phyloP scores from a whole-genome alignment of 495 filamentous ascomycete genomes.

The Aspergillus hancockii region DNA sequence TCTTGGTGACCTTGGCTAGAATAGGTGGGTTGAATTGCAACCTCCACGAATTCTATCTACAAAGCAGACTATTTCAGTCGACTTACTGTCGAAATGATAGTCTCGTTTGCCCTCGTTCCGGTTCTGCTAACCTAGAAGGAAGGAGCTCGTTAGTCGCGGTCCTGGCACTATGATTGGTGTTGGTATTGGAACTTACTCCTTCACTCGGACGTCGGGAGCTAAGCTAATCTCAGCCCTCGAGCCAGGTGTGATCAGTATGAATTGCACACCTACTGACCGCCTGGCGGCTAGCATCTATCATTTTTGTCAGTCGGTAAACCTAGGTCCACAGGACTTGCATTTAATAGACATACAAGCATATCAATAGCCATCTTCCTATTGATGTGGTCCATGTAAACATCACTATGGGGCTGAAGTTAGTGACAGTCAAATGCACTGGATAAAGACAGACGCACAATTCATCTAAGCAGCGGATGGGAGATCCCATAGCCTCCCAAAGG shows the following conservation, averaged over 20 bases:
- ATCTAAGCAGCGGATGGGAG: constrained; percentile 89
- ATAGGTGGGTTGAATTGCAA: no score
- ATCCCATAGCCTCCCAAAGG: constrained; percentile 98
- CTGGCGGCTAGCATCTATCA: constrained; percentile 76
- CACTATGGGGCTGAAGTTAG: constrained; percentile 48
- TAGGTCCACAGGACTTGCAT: background rate
- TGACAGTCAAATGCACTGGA: background rate
- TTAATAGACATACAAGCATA: constrained; percentile 72
- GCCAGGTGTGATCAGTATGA: constrained; percentile 95
- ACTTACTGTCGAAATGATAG: constrained; percentile 31
- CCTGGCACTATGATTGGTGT: background rate
- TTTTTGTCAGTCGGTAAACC: constrained; percentile 18
- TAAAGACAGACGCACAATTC: constrained; percentile 68
- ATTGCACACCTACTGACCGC: constrained; percentile 84
- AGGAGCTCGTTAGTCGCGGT: constrained; percentile 16
- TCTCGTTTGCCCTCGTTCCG: constrained; percentile 51
- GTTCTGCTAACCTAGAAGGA: constrained; percentile 56
- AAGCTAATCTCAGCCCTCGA: constrained; percentile 71
- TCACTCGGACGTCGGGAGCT: constrained; percentile 78
- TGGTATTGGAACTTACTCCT: constrained; percentile 59
- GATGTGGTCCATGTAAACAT: constrained; percentile 98
- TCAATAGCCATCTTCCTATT: constrained; percentile 92
- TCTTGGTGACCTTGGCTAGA: background rate
- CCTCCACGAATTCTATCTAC: background rate
- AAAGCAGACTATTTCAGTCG: background rate